A percentile compares a stretch with the other conserved stretches of the same genome.
phyloP scores from a whole-genome alignment of 371 early-diverging fungal species.

The Nematocida sp. region DNA sequence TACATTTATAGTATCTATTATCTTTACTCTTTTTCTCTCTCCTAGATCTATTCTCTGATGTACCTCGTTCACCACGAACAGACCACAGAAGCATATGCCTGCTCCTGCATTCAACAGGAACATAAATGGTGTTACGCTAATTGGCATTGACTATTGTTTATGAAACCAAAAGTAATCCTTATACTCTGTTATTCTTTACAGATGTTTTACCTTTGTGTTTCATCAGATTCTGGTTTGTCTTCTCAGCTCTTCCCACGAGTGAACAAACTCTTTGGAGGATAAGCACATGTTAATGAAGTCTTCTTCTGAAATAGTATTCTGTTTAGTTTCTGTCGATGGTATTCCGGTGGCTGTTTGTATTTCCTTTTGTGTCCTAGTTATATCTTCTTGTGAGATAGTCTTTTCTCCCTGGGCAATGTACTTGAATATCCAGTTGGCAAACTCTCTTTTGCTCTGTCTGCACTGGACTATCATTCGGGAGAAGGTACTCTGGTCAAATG shows the following conservation, averaged over 20 bases:
- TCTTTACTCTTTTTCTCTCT: neutral
- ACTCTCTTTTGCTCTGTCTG: slow-evolving; percentile 18
- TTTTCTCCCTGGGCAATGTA: neutral
- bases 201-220: slow-evolving; percentile 44
- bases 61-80: slow-evolving; percentile 20
- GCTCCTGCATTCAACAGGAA: slow-evolving; percentile 27
- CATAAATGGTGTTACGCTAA: slow-evolving; percentile 30
- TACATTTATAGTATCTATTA: neutral
- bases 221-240: slow-evolving; percentile 1
- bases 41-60: slow-evolving; percentile 17
- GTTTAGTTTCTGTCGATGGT: neutral
- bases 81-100: neutral
- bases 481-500: neutral
- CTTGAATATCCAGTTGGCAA: slow-evolving; percentile 36
- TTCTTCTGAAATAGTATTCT: neutral
- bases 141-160: slow-evolving; percentile 11
- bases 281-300: slow-evolving; percentile 37
- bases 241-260: slow-evolving; percentile 31
- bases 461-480: neutral
- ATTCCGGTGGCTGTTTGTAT: slow-evolving; percentile 12
- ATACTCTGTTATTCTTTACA: neutral
- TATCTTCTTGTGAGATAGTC: neutral
- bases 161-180: no score
- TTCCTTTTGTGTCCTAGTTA: neutral
- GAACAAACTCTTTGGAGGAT: slow-evolving; percentile 3